A percentile compares a stretch with the other conserved stretches of the same genome.
These are phyloP conservation scores for Thuidium tamariscinum DNA, from an alignment of 225 moss, liverwort and hornwort genomes.

Conservation along the genomic window DNA sequence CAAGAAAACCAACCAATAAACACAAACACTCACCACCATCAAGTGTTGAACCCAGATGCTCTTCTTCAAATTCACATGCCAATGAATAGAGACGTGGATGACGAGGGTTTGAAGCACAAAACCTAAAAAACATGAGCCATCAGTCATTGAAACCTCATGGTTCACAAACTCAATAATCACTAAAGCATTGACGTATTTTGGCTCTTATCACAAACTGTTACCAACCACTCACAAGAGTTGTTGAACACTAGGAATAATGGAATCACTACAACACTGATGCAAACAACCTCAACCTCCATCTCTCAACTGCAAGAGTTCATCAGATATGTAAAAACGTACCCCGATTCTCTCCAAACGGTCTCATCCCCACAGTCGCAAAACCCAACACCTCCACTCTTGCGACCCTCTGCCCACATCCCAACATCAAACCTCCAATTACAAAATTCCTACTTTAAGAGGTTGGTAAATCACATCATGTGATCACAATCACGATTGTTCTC, in stretches of 20 bases:
- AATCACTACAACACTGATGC: background rate
- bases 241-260: accelerated
- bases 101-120: background rate
- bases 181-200: background rate
- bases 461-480: background rate
- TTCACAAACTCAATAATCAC: background rate
- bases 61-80: background rate
- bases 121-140: background rate
- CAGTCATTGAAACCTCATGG: background rate
- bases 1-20: background rate
- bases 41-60: background rate
- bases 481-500: too few species aligned
- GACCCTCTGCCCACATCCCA: background rate
- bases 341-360: background rate
- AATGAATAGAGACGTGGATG: accelerated
- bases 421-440: background rate
- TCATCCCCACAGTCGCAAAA: background rate
- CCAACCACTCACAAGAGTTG: background rate
- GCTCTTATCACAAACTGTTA: background rate
- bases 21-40: background rate
- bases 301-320: background rate
- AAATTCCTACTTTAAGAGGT: background rate
- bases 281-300: too few species aligned
- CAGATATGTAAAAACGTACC: background rate
- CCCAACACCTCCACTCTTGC: accelerated